These are phyloP conservation scores for Dendrobium huoshanense DNA, from an alignment of 106 monocot species.

Conservation along the genomic window DNA sequence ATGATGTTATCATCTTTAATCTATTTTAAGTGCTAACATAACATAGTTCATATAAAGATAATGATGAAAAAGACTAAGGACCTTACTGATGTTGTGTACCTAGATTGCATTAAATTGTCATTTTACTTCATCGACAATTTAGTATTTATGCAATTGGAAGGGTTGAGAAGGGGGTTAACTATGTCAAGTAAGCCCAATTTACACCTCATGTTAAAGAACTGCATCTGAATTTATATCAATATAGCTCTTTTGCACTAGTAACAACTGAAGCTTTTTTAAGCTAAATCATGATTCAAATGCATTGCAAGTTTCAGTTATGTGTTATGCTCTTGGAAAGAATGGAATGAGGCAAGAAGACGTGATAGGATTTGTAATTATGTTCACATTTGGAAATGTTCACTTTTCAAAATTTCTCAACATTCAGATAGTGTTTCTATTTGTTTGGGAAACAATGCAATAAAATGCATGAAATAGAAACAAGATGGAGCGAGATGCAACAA, in stretches of 20 bases:
- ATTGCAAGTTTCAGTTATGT: too few species aligned
- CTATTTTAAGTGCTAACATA: background rate
- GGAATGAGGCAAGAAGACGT: background rate
- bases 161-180: background rate
- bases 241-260: too few species aligned
- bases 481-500: background rate
- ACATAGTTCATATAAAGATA: background rate
- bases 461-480: background rate
- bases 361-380: background rate
- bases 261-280: background rate
- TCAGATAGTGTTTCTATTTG: background rate
- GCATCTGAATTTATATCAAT: background rate
- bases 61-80: background rate
- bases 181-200: background rate
- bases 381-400: background rate
- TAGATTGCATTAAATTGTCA: background rate
- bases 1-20: background rate
- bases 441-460: background rate
- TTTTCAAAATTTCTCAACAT: background rate
- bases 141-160: background rate
- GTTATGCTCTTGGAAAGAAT: too few species aligned
- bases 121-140: background rate
- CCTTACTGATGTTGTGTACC: background rate
- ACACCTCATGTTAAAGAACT: background rate
- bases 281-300: background rate